Evolutionary conservation across 2,329 filamentous ascomycete species (phyloP).

Genomic region (Fusarium xylarioides): DNA sequence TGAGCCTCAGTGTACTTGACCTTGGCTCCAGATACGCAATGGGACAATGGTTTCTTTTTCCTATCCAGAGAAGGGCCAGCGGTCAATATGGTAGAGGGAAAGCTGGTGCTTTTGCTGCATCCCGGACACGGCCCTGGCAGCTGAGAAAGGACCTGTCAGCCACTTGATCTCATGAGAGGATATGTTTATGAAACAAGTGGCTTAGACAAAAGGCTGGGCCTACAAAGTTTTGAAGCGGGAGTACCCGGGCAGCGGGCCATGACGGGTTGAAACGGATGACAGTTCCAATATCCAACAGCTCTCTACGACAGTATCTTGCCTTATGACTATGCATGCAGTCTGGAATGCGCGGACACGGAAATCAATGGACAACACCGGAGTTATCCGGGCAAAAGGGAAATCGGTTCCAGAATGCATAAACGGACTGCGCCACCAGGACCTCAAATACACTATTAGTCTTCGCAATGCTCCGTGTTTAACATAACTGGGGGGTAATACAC

Average conservation of each 20-base stretch:
- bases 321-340: conserved; percentile 22
- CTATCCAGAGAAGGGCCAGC: conserved; percentile 10
- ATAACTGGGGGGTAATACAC: conserved; percentile 24
- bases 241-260: conserved; percentile 4
- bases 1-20: not conserved
- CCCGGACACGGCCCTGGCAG: conserved; percentile 19
- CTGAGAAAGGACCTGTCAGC: conserved; percentile 26
- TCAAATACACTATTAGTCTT: conserved; percentile 6
- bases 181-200: conserved; percentile 41
- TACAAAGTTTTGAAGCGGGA: conserved; percentile 20
- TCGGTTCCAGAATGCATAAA: not conserved
- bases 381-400: conserved; percentile 11
- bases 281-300: conserved; percentile 14
- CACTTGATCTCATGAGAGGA: conserved; percentile 28
- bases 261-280: conserved; percentile 28
- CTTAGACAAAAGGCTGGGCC: conserved; percentile 34
- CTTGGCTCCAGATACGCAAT: not conserved
- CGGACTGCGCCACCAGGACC: conserved; percentile 1
- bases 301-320: conserved; percentile 17
- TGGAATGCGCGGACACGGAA: not conserved
- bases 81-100: conserved; percentile 29
- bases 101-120: conserved; percentile 27
- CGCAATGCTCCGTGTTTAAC: conserved; percentile 2
- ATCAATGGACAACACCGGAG: conserved; percentile 26
- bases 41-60: not conserved